Evolutionary conservation across 768 basidiomycete species (phyloP), one percentile per base, ranked within the genome.

Genomic region (Fomitopsis serialis): DNA sequence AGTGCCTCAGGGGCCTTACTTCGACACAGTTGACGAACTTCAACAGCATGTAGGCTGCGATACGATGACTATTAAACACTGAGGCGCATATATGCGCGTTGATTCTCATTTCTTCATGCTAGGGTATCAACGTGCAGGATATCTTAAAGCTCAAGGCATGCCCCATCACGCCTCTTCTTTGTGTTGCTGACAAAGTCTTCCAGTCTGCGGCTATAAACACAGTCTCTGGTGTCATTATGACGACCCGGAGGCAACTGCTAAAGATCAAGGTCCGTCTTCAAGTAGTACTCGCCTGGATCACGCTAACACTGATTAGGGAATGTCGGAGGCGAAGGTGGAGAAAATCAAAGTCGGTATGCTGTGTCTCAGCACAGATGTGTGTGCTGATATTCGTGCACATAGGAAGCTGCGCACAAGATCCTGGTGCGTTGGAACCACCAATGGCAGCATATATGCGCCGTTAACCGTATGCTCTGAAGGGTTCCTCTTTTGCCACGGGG

Each of bases 71-170:
- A 23, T 3, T 22, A 19, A 10, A 23, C 17, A 12, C 12, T 19
- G 19, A 7, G n/a, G 3, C 25, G 21, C 19, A 36, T 54, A 19
- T 49, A 42, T 52, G 42, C 22, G 52, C 24, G 50, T 24, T 45
- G 21, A 23, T 34, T 21, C 29, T 42, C 2, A 21, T 27, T 12
- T 54, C 24, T 50, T n/a, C n/a, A n/a, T n/a, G n/a, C n/a, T 40
- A 96, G 93, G 93, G 94, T 13, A 95, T 96, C 68, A 96, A 94
- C 59, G 85, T 93, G 24, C 92, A 96, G 74, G 95, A 98, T 66
- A 97, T 98, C 53, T 68, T 87, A 48, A 98, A 98, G 71, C 82
- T 98, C 57, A 97, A 97, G 72, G 90, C 85, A 44, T 50, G 54
- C 40, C 27, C 42, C 23, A 17, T 43, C 27, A 32, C 48, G 17